Conservation (phyloP, 129 eudicot species). For the Flaveria ramosissima region DNA sequence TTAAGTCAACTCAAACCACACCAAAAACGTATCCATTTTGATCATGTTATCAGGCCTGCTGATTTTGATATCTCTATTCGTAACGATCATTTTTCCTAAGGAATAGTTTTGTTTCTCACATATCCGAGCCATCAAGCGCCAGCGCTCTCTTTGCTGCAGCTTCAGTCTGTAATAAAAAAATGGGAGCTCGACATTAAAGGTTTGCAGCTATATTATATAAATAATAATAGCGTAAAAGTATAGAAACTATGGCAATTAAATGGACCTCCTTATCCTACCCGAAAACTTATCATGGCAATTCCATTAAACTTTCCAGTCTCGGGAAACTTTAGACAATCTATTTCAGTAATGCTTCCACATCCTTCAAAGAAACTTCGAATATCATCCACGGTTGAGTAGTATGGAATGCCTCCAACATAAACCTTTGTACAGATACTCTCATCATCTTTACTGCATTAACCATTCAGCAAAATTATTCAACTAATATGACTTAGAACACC, state of each 20-base stretch:
- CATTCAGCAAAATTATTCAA: not conserved
- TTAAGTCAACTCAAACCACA: not conserved
- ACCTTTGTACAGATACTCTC: constrained; percentile 53
- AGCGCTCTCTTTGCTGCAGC: constrained; percentile 92
- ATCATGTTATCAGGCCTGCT: not conserved
- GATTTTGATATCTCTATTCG: not conserved
- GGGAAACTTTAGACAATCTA: constrained; percentile 85
- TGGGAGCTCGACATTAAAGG: not conserved
- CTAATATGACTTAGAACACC: constrained; percentile 1
- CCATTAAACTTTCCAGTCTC: constrained; percentile 97
- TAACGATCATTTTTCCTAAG: not conserved
- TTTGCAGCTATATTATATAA: not conserved
- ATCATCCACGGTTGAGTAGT: constrained; percentile 92
- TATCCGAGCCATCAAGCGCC: constrained; percentile 95
- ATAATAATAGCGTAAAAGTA: too few relatives aligned
- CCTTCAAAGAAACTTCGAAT: constrained; percentile 87
- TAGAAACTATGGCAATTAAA: too few relatives aligned
- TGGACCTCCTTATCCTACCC: constrained; percentile 47
- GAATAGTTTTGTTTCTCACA: constrained; percentile 48
- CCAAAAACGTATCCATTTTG: not conserved
- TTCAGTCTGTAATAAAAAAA: constrained; percentile 64
- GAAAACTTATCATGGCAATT: constrained; percentile 88
- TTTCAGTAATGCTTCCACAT: constrained; percentile 82
- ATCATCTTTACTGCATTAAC: constrained; percentile 53
- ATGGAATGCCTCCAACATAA: constrained; percentile 98